Evolutionary conservation across 345 rosid species (phyloP), one percentile per base, ranked within the genome.

Genomic region (Arabidopsis thaliana): DNA sequence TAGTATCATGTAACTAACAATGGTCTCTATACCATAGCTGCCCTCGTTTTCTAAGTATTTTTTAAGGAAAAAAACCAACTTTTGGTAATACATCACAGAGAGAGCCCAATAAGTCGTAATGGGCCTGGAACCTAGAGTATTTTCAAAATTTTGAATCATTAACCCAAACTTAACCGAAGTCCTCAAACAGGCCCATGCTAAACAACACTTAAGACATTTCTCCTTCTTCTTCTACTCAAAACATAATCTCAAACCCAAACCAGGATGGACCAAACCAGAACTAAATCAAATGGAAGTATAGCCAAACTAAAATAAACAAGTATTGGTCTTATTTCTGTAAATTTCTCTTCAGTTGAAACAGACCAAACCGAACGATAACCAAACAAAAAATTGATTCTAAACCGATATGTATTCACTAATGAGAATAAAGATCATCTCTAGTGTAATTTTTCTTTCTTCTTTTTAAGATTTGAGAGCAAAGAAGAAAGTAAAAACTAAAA

Each of bases 131-230:
- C 20, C 37, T 53, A 2, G 8, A 49, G 9, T 62, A 64, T 51
- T 57, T 32, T 44, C 64, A 53, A 53, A 53, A 53, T 32, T 23
- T 52, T 52, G 6, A 52, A 41, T 41, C 62, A 57, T 34, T n/a
- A 57, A n/a, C 16, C 62, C 16, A 52, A 33, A 34, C 23, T 28
- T 49, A 25, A 65, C 45, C 13, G 13, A 20, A 20, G 34, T 44
- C n/a, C 51, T 22, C n/a, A 42, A 45, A 24, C 13, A 76, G 57
- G 75, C 70, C 74, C 74, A 75, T 16, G 24, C 1, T 36, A 34
- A 65, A 45, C 65, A 11, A 52, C n/a, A 62, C 34, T 45, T 34
- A 6, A 6, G 36, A 70, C 57, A 58, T 33, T 66, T 49, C 42
- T 65, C 32, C 30, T 7, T 46, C 5, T 25, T 25, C 2, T 1